Base-by-base conservation (phyloP, 164 flowering plant genomes). In the Macadamia tetraphylla region DNA sequence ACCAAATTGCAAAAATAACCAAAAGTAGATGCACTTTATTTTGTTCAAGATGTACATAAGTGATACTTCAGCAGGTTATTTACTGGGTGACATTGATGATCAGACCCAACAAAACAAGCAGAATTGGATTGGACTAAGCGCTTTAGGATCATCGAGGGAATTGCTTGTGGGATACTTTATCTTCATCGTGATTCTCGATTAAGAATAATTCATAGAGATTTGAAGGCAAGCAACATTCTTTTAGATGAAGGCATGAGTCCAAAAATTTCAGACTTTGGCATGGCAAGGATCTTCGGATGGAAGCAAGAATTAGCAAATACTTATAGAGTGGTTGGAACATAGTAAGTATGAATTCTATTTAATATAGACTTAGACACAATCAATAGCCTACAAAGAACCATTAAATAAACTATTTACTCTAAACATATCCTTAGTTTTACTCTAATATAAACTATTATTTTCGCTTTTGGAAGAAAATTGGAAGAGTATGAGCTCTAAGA, bases 181-280 rank as follows among this genome's bases (percentile, higher is more conserved):
- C 94, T 91, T 43, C 97, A 91, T 56, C 80, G 83, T 7, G 91
- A 88, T 75, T 88, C 97, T 10, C 85, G 88, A 67, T 76, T 87
- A 23, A 80, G 83, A 66, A 83, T 88, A 9, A 91, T 91, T 70
- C 97, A 88, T 49, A 74, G 94, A 59, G 97, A 90, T 70, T 67
- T 90, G 18, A 90, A 90, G 68, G 86, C 88, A 9, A 85, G 94
- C 81, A 90, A 90, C 74, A 82, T 88, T 70, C 67, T 90, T 64
- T 74, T 90, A 60, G 97, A 88, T 67, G 80, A 71, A 62, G 87
- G 85, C 1, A 86, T 89, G 97, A 84, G 74, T 64, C 95, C 93
- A 0, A 91, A 89, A 70, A 87, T 91, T 46, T 91, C 97, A 43
- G 94, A 91, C 73, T 91, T 91, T 68, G 97, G 97, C 42, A 80